Percentiles rank a stretch among this genome's conserved stretches.
Evolutionary conservation across 495 filamentous ascomycete species (phyloP).

Genomic region (Hamigera avellanea): DNA sequence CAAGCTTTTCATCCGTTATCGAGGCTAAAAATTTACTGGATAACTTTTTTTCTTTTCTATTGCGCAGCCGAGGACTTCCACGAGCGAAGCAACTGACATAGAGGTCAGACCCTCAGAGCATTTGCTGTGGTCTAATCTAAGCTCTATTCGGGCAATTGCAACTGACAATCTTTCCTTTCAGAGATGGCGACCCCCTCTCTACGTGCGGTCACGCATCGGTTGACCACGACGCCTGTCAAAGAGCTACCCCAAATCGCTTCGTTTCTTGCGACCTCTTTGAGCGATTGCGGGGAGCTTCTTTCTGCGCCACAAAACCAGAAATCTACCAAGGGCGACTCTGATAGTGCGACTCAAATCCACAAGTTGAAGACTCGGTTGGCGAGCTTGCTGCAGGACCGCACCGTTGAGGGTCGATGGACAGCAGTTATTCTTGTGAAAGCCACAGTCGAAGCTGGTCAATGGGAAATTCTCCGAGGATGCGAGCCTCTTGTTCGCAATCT

Average conservation of each 20-base stretch:
- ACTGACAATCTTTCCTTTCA: not conserved
- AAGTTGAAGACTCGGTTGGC: slow-evolving; percentile 69
- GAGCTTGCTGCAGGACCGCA: slow-evolving; percentile 62
- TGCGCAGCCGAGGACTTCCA: too few relatives aligned
- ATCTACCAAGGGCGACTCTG: slow-evolving; percentile 44
- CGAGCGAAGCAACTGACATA: too few relatives aligned
- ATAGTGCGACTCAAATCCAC: slow-evolving; percentile 54
- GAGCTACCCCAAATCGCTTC: slow-evolving; percentile 54
- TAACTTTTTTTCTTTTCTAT: not conserved
- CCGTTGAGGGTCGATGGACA: slow-evolving; percentile 58
- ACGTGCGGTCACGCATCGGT: slow-evolving; percentile 52
- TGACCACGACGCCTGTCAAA: slow-evolving; percentile 49
- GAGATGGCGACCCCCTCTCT: slow-evolving; percentile 20
- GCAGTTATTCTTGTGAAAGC: slow-evolving; percentile 69
- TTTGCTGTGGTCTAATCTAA: too few relatives aligned
- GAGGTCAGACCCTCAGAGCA: too few relatives aligned
- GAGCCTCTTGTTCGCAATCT: slow-evolving; percentile 63
- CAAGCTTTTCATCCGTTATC: not conserved
- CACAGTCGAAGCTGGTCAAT: slow-evolving; percentile 68
- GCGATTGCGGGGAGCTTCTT: slow-evolving; percentile 47
- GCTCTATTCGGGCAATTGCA: not conserved
- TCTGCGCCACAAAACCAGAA: slow-evolving; percentile 34
- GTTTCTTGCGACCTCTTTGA: slow-evolving; percentile 46
- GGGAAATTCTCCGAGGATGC: slow-evolving; percentile 59
- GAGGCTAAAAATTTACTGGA: not conserved